phyloP scores from a whole-genome alignment of 2,329 filamentous ascomycete genomes.

The Alternaria panax region DNA sequence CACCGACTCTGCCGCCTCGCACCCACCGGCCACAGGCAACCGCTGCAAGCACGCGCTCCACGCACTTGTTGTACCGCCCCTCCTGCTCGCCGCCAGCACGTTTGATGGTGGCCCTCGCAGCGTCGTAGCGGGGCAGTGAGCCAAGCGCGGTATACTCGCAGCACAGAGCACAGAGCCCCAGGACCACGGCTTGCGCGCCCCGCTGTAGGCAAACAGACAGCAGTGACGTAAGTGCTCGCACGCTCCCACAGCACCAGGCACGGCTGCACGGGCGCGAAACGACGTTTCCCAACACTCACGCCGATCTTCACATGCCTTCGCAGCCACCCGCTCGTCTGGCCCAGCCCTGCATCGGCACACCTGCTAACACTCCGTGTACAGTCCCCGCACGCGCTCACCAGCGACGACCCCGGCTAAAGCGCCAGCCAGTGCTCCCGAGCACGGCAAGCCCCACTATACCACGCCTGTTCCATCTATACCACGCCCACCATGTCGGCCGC shows the following conservation, averaged over 20 bases:
- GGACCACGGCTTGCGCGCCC: constrained; percentile 19
- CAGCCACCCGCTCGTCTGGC: constrained; percentile 2
- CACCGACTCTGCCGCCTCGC: constrained; percentile 8
- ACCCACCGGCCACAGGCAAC: constrained; percentile 7
- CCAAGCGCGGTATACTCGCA: constrained; percentile 13
- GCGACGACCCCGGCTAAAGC: constrained; percentile 3
- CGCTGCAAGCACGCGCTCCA: neutral
- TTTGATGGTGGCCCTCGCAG: constrained; percentile 21
- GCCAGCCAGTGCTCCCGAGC: constrained; percentile 6
- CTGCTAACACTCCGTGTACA: constrained; percentile 13
- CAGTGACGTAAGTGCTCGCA: constrained; percentile 17
- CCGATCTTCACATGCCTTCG: constrained; percentile 9
- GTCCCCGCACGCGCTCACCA: constrained; percentile 8
- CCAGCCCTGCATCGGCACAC: constrained; percentile 13
- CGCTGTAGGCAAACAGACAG: constrained; percentile 10
- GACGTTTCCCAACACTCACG: constrained; percentile 4
- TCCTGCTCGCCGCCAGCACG: neutral
- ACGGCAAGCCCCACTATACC: constrained; percentile 1
- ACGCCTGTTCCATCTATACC: constrained; percentile 2
- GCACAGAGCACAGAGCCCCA: constrained; percentile 3
- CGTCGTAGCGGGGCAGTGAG: constrained; percentile 27
- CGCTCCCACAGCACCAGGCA: neutral
- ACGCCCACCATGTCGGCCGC: constrained; percentile 47
- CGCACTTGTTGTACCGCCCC: neutral
- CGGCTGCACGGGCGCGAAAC: neutral